Percentiles rank a stretch among this genome's conserved stretches.
Conservation (phyloP, 2,329 filamentous ascomycete species). For the Aspergillus latus region DNA sequence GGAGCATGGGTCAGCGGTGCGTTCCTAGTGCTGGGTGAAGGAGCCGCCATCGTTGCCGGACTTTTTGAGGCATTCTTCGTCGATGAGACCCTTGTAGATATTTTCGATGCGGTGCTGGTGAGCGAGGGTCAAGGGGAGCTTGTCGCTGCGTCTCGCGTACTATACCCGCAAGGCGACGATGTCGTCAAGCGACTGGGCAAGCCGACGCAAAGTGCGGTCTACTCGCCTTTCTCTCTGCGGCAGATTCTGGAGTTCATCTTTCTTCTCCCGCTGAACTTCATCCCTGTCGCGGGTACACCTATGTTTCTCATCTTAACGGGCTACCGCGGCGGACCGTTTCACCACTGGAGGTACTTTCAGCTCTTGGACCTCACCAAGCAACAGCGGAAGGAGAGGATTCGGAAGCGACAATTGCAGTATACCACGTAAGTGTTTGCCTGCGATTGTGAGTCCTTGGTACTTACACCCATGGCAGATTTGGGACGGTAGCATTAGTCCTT, state of each 20-base stretch:
- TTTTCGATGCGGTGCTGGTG: slow-evolving; percentile 83
- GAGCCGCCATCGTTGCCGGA: slow-evolving; percentile 60
- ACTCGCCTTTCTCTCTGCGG: slow-evolving; percentile 85
- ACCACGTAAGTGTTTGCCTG: slow-evolving; percentile 60
- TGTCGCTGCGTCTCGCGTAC: slow-evolving; percentile 64
- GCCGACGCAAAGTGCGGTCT: slow-evolving; percentile 72
- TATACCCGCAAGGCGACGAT: slow-evolving; percentile 66
- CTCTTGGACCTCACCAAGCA: slow-evolving; percentile 72
- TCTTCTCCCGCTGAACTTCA: slow-evolving; percentile 79
- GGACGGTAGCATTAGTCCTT: slow-evolving; percentile 76
- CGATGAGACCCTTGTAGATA: slow-evolving; percentile 73
- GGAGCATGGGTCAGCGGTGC: slow-evolving; percentile 89
- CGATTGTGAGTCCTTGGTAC: not conserved
- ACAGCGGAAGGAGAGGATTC: slow-evolving; percentile 69
- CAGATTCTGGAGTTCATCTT: slow-evolving; percentile 84
- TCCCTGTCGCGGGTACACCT: slow-evolving; percentile 78
- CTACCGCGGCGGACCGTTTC: slow-evolving; percentile 79
- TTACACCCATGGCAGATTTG: slow-evolving; percentile 58
- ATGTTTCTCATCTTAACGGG: slow-evolving; percentile 87
- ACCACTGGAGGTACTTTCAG: slow-evolving; percentile 89
- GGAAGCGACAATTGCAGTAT: slow-evolving; percentile 73
- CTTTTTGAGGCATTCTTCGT: slow-evolving; percentile 81
- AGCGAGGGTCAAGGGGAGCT: slow-evolving; percentile 70
- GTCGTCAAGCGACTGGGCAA: slow-evolving; percentile 80
- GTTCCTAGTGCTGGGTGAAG: slow-evolving; percentile 74